A percentile compares a stretch with the other conserved stretches of the same genome.
Evolutionary conservation across 805 yeast species (phyloP).

Genomic region (Komagataella kurtzmanii): DNA sequence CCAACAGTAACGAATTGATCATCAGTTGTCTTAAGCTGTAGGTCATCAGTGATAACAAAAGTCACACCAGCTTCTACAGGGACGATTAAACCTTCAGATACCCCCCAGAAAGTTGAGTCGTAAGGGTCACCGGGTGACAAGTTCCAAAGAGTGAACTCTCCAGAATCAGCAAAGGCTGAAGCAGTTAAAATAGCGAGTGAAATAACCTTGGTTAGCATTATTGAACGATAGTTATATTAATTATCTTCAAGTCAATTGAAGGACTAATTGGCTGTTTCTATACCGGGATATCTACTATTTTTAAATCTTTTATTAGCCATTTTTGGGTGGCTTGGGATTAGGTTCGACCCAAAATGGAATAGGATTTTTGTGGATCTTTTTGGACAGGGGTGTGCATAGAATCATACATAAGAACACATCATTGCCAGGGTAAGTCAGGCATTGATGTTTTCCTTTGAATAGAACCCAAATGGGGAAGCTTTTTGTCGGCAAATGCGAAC

Average conservation of each 20-base stretch:
- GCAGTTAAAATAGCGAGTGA: background rate
- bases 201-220: background rate
- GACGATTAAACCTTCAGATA: background rate
- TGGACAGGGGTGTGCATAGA: background rate
- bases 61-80: background rate
- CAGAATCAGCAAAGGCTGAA: background rate
- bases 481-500: background rate
- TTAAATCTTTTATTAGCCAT: background rate
- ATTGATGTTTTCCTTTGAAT: too few species aligned
- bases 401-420: too few species aligned
- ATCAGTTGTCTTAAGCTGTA: background rate
- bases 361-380: background rate
- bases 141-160: background rate
- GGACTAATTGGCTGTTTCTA: background rate
- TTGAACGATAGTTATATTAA: background rate
- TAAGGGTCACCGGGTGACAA: background rate
- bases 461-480: background rate
- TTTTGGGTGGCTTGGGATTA: background rate
- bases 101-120: background rate
- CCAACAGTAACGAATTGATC: background rate
- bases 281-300: background rate
- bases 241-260: too few species aligned
- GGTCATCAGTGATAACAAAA: background rate
- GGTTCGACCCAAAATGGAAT: background rate
- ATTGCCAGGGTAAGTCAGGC: too few species aligned